phyloP scores from a whole-genome alignment of 176 grass and related monocot species.

The Musa acuminata region DNA sequence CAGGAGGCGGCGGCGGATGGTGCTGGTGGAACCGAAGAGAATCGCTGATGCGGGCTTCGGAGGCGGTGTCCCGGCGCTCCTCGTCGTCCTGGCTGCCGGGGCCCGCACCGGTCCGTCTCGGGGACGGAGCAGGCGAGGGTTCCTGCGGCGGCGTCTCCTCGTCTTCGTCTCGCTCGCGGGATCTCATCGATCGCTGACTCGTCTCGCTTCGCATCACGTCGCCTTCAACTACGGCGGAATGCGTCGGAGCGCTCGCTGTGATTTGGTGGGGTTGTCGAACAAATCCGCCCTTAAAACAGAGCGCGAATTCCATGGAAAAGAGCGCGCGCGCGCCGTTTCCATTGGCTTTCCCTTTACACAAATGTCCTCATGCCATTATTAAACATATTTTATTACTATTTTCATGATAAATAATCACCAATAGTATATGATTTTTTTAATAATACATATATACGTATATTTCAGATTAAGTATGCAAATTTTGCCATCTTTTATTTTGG shows the following conservation, averaged over 20 bases:
- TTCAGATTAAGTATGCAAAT: too few relatives aligned
- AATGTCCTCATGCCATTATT: too few relatives aligned
- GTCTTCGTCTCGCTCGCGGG: constrained; percentile 1
- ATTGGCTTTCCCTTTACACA: too few relatives aligned
- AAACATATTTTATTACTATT: too few relatives aligned
- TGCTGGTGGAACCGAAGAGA: constrained; percentile 14
- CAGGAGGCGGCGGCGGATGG: not conserved
- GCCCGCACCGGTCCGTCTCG: not conserved
- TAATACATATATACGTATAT: too few relatives aligned
- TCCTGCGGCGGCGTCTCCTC: not conserved
- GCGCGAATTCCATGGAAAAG: too few relatives aligned
- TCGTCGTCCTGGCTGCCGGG: constrained; percentile 3
- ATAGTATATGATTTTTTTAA: too few relatives aligned
- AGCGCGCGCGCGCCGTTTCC: too few relatives aligned
- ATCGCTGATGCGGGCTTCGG: constrained; percentile 22
- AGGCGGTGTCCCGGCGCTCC: not conserved
- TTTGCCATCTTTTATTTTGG: too few relatives aligned
- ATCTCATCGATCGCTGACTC: constrained; percentile 3
- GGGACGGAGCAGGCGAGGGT: not conserved
- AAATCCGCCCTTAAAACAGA: too few relatives aligned
- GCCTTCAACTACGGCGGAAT: not conserved
- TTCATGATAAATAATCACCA: too few relatives aligned
- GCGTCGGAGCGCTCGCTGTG: not conserved
- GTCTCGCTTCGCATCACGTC: not conserved
- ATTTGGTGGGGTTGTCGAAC: too few relatives aligned